Conservation (phyloP, 2,329 filamentous ascomycete species). For the Coniella vitis region DNA sequence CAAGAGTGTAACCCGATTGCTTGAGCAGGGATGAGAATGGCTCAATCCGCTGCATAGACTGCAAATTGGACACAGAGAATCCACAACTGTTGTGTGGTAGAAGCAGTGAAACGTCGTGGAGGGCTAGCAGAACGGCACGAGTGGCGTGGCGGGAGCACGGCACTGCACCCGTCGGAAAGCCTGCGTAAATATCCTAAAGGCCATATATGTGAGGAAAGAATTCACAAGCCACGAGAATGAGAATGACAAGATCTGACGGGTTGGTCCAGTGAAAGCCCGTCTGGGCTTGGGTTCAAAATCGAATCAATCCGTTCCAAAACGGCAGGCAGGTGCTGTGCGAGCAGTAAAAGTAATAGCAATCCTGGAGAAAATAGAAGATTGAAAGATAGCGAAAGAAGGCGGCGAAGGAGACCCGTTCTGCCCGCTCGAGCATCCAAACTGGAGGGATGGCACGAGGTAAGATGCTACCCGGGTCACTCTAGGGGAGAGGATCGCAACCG, state of each 20-base stretch:
- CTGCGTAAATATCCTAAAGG: neutral
- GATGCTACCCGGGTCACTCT: too few species aligned
- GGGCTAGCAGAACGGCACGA: neutral
- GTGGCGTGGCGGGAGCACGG: conserved; percentile 5
- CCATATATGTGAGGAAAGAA: neutral
- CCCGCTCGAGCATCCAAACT: too few species aligned
- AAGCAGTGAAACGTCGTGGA: neutral
- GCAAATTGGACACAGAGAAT: neutral
- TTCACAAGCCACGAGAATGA: neutral
- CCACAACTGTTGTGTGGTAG: neutral
- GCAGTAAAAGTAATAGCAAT: too few species aligned
- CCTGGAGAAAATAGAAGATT: too few species aligned
- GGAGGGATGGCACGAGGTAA: too few species aligned
- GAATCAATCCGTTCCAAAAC: too few species aligned
- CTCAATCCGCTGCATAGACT: neutral
- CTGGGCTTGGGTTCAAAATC: too few species aligned
- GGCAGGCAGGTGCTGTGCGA: too few species aligned
- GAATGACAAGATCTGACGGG: neutral
- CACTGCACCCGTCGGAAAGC: conserved; percentile 5
- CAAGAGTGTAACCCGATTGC: neutral
- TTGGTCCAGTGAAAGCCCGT: too few species aligned
- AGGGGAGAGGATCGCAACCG: too few species aligned
- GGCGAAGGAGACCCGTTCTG: too few species aligned
- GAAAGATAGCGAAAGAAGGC: too few species aligned
- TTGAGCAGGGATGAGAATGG: neutral